Evolutionary conservation across 768 basidiomycete genomes (phyloP).

Genomic region (Ramaria sp.): DNA sequence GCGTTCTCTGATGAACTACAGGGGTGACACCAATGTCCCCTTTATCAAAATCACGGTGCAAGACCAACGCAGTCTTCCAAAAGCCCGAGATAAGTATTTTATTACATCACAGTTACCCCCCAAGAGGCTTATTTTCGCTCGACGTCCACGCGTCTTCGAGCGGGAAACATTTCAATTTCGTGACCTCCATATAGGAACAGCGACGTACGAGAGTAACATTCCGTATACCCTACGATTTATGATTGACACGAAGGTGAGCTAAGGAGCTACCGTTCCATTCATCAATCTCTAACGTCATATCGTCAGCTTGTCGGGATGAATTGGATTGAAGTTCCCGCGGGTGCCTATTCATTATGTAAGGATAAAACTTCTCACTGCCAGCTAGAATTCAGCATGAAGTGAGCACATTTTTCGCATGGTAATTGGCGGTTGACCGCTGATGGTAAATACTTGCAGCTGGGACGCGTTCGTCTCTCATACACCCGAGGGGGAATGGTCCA

Average conservation of each 20-base stretch:
- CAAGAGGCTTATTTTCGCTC: constrained; percentile 15
- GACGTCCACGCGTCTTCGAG: constrained; percentile 45
- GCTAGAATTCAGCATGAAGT: constrained; percentile 76
- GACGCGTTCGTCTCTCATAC: constrained; percentile 81
- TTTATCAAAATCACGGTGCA: constrained; percentile 80
- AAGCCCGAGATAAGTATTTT: constrained; percentile 77
- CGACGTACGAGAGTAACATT: constrained; percentile 93
- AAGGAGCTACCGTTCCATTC: background rate
- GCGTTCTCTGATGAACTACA: constrained; percentile 80
- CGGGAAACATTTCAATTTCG: constrained; percentile 60
- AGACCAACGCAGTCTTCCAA: constrained; percentile 70
- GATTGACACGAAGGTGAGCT: constrained; percentile 84
- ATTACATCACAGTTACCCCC: constrained; percentile 29
- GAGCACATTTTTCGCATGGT: constrained; percentile 14
- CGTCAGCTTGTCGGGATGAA: constrained; percentile 93
- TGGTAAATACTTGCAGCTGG: constrained; percentile 38
- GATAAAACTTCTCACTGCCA: constrained; percentile 76
- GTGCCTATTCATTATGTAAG: constrained; percentile 60
- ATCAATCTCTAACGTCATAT: background rate
- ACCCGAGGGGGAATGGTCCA: constrained; percentile 88
- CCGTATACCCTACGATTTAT: constrained; percentile 88
- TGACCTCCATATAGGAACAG: constrained; percentile 41
- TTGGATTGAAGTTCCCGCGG: constrained; percentile 90
- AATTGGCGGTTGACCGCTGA: background rate
- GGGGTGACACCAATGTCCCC: constrained; percentile 63